Percentiles rank a stretch among this genome's conserved stretches.
Evolutionary conservation across 805 yeast genomes (phyloP).

Genomic region (Pachysolen tannophilus): DNA sequence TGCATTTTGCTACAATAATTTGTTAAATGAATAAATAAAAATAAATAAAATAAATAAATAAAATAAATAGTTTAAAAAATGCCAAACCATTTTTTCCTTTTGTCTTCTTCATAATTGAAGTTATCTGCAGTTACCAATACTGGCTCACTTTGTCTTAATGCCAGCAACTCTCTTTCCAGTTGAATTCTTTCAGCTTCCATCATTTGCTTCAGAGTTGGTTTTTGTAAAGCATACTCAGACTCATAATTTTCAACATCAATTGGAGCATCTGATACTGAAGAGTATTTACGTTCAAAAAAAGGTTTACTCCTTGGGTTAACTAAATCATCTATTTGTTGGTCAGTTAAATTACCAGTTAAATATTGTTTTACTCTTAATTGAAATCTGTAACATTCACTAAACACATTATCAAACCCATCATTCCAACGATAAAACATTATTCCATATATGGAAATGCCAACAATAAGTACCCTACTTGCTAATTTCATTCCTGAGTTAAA

Average conservation of each 20-base stretch:
- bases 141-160: constrained; percentile 24
- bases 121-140: not conserved
- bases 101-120: not conserved
- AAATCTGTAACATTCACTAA: constrained; percentile 57
- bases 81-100: constrained; percentile 6
- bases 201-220: constrained; percentile 65
- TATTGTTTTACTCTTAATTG: constrained; percentile 50
- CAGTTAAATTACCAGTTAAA: constrained; percentile 44
- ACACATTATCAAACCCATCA: constrained; percentile 71
- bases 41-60: constrained; percentile 3
- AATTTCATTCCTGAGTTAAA: constrained; percentile 55
- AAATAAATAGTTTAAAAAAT: constrained; percentile 1
- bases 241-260: constrained; percentile 18
- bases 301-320: constrained; percentile 35
- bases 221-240: constrained; percentile 43
- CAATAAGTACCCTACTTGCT: constrained; percentile 43
- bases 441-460: constrained; percentile 45
- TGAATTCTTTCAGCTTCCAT: constrained; percentile 65
- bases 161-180: constrained; percentile 53
- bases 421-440: constrained; percentile 80
- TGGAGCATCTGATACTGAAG: constrained; percentile 17
- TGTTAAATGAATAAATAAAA: not conserved
- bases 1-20: too few species aligned
- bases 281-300: constrained; percentile 27
- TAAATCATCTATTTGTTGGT: constrained; percentile 58